Base-by-base conservation (phyloP, 345 rosid species). In the Hevea brasiliensis region DNA sequence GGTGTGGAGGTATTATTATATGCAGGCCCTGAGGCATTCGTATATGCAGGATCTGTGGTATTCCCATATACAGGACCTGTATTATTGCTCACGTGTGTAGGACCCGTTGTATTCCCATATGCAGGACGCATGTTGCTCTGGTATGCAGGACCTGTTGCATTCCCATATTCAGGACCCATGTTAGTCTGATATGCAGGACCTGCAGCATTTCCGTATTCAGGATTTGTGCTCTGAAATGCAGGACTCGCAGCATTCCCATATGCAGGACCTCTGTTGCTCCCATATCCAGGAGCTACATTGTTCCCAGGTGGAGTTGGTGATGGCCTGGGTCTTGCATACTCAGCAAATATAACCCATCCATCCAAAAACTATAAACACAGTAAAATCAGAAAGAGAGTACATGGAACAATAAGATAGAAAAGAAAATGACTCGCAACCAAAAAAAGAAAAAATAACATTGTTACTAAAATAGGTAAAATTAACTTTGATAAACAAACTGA, bases 341-440 rank as follows among this genome's bases (percentile, higher is more conserved):
- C 93, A 2, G 93, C 93, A 65, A 89, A 89, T 83, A 89, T 89
- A 75, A 89, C 93, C 93, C 93, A 87, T 11, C 91, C 93, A n/a
- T 89, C 93, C 72, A 89, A 85, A 77, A 83, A 89, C 93, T 89
- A 55, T 81, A 85, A 27, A 72, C 14, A 77, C 47, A 61, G 53
- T 3, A 64, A 50, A 6, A 57, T 3, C 10, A 13, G 3, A 60
- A 45, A 40, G 6, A 41, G 35, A 72, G 35, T 8, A 17, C n/a
- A n/a, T n/a, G n/a, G n/a, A 15, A 5, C 8, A 67, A 26, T 3
- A 24, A 24, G 15, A 44, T 3, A 12, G 42, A 0, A 44, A 13
- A 20, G n/a, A n/a, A 14, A 17, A 50, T 50, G 18, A 50, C 1
- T 32, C 4, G 37, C 2, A 32, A 4, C 37, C 37, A 17, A 55